Percentiles rank a stretch among this genome's conserved stretches.
phyloP scores from a whole-genome alignment of 192 early-diverging fungal species.

The Coemansia sp. region DNA sequence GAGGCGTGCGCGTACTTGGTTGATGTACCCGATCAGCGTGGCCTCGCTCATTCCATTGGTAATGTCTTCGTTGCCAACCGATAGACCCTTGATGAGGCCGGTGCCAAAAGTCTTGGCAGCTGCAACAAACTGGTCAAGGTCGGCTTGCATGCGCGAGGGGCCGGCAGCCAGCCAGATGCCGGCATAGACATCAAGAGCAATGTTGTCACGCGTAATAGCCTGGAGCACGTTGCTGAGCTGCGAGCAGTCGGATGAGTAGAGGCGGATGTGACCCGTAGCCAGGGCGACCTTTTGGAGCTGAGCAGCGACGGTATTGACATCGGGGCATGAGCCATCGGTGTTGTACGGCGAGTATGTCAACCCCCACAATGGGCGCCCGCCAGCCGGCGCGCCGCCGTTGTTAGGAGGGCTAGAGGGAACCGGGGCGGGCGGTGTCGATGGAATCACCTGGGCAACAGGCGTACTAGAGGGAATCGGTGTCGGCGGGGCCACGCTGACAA shows the following conservation, averaged over 20 bases:
- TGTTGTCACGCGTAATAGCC: slow-evolving; percentile 30
- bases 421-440: not conserved
- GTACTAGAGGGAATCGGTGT: not conserved
- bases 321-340: slow-evolving; percentile 45
- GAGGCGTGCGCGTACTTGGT: slow-evolving; percentile 39
- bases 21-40: slow-evolving; percentile 44
- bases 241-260: slow-evolving; percentile 52
- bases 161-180: slow-evolving; percentile 48
- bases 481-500: not conserved
- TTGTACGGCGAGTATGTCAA: slow-evolving; percentile 51
- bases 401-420: not conserved
- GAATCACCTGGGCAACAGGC: not conserved
- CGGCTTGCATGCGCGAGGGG: slow-evolving; percentile 25
- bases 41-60: slow-evolving; percentile 44
- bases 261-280: slow-evolving; percentile 43
- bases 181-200: slow-evolving; percentile 32
- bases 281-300: slow-evolving; percentile 33
- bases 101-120: slow-evolving; percentile 35
- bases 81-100: slow-evolving; percentile 34
- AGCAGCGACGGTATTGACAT: slow-evolving; percentile 17
- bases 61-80: slow-evolving; percentile 48
- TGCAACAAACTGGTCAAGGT: slow-evolving; percentile 41
- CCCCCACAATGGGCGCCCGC: slow-evolving; percentile 33
- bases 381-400: not conserved
- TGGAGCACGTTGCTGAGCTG: slow-evolving; percentile 38